phyloP scores from a whole-genome alignment of 2,329 filamentous ascomycete species.

The Lachnellula subtilissima region DNA sequence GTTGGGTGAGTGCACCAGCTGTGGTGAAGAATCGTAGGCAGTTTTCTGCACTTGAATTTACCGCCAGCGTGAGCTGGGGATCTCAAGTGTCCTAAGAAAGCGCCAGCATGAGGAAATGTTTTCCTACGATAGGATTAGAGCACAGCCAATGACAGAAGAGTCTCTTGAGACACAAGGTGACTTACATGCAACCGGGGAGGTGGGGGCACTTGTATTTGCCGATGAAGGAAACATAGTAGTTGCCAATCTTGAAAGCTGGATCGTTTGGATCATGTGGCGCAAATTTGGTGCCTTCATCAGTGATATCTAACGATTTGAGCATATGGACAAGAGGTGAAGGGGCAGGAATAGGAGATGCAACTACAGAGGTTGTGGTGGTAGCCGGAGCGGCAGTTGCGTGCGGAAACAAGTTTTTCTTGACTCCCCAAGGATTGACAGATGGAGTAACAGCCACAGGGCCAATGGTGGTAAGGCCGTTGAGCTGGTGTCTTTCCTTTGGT shows the following conservation, averaged over 20 bases:
- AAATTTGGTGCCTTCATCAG: not conserved
- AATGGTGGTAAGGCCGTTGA: not conserved
- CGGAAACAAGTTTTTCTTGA: not conserved
- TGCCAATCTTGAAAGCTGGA: not conserved
- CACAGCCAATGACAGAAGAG: not conserved
- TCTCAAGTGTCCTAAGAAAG: constrained; percentile 38
- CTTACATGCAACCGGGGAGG: not conserved
- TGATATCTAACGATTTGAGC: not conserved
- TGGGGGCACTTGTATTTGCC: not conserved
- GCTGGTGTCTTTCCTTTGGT: not conserved
- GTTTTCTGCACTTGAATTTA: constrained; percentile 40
- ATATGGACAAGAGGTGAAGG: too few species aligned
- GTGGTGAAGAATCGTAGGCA: constrained; percentile 41
- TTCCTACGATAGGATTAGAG: constrained; percentile 11
- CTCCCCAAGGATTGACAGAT: not conserved
- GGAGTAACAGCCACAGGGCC: not conserved
- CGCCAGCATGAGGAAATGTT: constrained; percentile 1
- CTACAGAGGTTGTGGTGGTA: not conserved
- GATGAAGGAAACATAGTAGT: not conserved
- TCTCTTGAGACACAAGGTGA: not conserved
- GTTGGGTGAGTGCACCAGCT: constrained; percentile 41
- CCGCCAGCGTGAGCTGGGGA: constrained; percentile 37
- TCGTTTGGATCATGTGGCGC: not conserved
- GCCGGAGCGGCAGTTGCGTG: not conserved
- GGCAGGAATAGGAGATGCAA: too few species aligned